Base-by-base conservation (phyloP, 2,329 filamentous ascomycete genomes). In the Lecanicillium sp. region DNA sequence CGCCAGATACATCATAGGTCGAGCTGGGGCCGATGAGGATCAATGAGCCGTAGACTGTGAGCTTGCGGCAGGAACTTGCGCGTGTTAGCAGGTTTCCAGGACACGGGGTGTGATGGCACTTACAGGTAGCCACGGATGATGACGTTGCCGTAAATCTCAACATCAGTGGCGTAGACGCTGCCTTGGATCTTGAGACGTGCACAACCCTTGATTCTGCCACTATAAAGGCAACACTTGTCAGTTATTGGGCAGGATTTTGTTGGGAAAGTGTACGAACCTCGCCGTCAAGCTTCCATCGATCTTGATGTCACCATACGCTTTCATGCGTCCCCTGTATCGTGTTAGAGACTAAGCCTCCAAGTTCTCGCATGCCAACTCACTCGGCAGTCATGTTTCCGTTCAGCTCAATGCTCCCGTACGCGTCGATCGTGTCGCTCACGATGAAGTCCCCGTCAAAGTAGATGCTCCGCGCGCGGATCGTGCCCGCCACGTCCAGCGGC, bases 121-220 rank as follows among this genome's bases (percentile, higher is more conserved):
- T 53, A 74, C 72, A 74, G 51, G 49, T 65, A 67, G 42, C 72
- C 72, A 9, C 68, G 66, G 50, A 75, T 67, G 35, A 59, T 67
- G 35, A 74, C 57, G 42, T 70, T 69, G 7, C 72, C 72, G 56
- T 71, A 75, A 11, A 75, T 68, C 50, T 75, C 71, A 15, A 75
- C 56, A 23, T 69, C 67, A 3, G 62, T 58, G 10, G 65, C 70
- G 32, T 74, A 65, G 6, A 72, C 58, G 20, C 61, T 67, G 5
- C 72, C 72, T 10, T 62, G 60, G 20, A 75, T 55, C 43, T 61
- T 71, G 30, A 75, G 61, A 56, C 72, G 72, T 17, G 72, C 72
- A 52, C 67, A 73, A 21, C 71, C 67, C 42, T 71, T 72, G 53
- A 74, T 67, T 51, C 69, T 71, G 51, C 68, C 68, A 37, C 68